Percentiles rank a stretch among this genome's conserved stretches.
Conservation (phyloP, 1,139 yeast genomes). For the Hanseniaspora sp. region DNA sequence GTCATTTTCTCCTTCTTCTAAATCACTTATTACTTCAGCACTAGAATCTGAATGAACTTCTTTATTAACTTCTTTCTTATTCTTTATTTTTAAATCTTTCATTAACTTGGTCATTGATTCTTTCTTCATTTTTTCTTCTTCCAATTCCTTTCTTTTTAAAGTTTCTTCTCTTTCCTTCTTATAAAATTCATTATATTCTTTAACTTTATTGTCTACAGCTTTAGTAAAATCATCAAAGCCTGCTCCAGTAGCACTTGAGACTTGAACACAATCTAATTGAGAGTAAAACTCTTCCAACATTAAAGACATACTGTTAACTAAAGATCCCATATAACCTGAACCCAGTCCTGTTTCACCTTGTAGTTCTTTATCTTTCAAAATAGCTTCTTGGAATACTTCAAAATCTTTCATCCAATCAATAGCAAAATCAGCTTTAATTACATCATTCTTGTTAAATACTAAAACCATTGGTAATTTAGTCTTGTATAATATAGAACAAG, state of each 20-base stretch:
- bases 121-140: slow-evolving; percentile 62
- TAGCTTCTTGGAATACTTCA: slow-evolving; percentile 75
- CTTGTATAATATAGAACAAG: slow-evolving; percentile 91
- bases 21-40: slow-evolving; percentile 63
- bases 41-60: slow-evolving; percentile 30
- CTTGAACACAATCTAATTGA: slow-evolving; percentile 82
- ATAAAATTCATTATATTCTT: slow-evolving; percentile 75
- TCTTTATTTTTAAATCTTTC: slow-evolving; percentile 67
- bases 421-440: slow-evolving; percentile 72
- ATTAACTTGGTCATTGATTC: slow-evolving; percentile 60
- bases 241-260: slow-evolving; percentile 81
- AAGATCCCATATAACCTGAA: slow-evolving; percentile 87
- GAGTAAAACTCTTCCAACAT: slow-evolving; percentile 95
- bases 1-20: slow-evolving; percentile 46
- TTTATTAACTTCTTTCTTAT: slow-evolving; percentile 23
- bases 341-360: slow-evolving; percentile 58
- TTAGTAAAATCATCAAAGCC: slow-evolving; percentile 85
- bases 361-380: slow-evolving; percentile 49
- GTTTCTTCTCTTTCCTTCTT: slow-evolving; percentile 79
- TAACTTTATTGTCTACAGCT: slow-evolving; percentile 76
- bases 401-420: slow-evolving; percentile 97
- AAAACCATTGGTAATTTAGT: slow-evolving; percentile 94
- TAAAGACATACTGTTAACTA: slow-evolving; percentile 87
- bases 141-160: slow-evolving; percentile 62
- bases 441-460: slow-evolving; percentile 93